Evolutionary conservation across 1,139 yeast species (phyloP), one percentile per base, ranked within the genome.

Genomic region (Nakaseomyces uthaithaninus): DNA sequence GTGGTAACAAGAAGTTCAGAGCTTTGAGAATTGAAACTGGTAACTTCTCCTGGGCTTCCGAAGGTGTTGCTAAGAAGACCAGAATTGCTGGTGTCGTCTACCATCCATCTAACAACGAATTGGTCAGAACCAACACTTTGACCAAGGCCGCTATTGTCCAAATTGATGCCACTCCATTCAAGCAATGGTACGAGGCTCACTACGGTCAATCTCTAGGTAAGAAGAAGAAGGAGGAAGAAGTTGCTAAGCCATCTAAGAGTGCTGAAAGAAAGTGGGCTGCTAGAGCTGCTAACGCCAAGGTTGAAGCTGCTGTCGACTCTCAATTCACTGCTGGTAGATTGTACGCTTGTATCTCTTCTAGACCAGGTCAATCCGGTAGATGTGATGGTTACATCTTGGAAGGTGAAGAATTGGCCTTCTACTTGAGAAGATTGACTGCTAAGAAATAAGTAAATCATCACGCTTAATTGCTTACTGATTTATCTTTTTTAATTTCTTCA

Each of bases 331-430:
- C 97, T 60, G 97, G 97, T 80, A 87, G 93, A 77, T 82, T 91
- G 66, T 91, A 91, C 78, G 98, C 98, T 71, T 81, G 80, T 71
- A 87, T 91, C 68, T 87, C 98, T 61, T 91, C 98, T 49, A 89
- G 99, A 81, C 99, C 99, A 71, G 99, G 99, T 74, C 99, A 91
- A 81, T 83, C 95, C 60, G 99, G 99, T 75, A 93, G 99, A 79
- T 82, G 91, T 76, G 98, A 93, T 72, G 99, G 99, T 75, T 91
- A 93, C 94, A 82, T 91, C 75, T 85, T 93, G 72, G 99, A 91
- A 80, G 98, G 98, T 75, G 99, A 93, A 72, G 98, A 91, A 78
- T 86, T 91, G 73, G 97, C 97, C 72, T 91, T 91, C 94, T 91
- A 91, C 95, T 82, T 91, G 72, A 87, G 94, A 82, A 89, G 95